Percentiles rank a stretch among this genome's conserved stretches.
Conservation (phyloP, 352 stramenopile genomes). For the Globisporangium cylindrosporum region DNA sequence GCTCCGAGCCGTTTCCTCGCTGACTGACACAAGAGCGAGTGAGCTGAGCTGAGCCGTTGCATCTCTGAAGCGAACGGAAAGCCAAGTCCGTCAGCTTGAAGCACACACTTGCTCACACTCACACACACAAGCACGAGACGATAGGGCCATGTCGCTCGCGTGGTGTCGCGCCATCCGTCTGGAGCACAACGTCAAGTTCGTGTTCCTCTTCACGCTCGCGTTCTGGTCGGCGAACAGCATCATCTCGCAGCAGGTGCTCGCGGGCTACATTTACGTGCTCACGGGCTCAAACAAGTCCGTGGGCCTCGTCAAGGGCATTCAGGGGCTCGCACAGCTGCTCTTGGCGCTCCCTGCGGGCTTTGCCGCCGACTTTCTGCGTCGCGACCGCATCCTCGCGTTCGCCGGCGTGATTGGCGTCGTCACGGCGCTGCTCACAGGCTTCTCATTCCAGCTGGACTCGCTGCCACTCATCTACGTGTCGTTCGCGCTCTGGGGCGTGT, state of each 20-base stretch:
- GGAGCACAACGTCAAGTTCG: constrained; percentile 74
- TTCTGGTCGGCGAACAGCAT: constrained; percentile 66
- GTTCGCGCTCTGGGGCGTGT: constrained; percentile 80
- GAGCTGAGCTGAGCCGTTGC: not conserved
- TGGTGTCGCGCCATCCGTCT: constrained; percentile 12
- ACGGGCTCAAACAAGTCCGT: constrained; percentile 50
- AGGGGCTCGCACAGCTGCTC: constrained; percentile 53
- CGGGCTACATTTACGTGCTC: constrained; percentile 58
- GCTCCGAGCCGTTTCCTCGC: not conserved
- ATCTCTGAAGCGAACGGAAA: not conserved
- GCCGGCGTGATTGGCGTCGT: constrained; percentile 37
- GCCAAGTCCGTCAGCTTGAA: not conserved
- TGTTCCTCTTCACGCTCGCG: constrained; percentile 66
- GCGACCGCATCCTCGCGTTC: constrained; percentile 45
- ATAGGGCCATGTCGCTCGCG: not conserved
- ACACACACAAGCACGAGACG: not conserved
- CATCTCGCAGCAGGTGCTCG: constrained; percentile 52
- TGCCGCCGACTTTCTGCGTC: constrained; percentile 46
- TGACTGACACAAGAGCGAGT: not conserved
- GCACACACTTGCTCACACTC: not conserved
- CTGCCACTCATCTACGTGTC: constrained; percentile 55
- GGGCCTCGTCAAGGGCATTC: constrained; percentile 38
- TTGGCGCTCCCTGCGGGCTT: constrained; percentile 54
- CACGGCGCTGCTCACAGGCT: constrained; percentile 34
- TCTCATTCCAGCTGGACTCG: constrained; percentile 41